These are phyloP conservation scores for Fusarium hostae DNA, from an alignment of 2,329 filamentous ascomycete species.

Conservation along the genomic window DNA sequence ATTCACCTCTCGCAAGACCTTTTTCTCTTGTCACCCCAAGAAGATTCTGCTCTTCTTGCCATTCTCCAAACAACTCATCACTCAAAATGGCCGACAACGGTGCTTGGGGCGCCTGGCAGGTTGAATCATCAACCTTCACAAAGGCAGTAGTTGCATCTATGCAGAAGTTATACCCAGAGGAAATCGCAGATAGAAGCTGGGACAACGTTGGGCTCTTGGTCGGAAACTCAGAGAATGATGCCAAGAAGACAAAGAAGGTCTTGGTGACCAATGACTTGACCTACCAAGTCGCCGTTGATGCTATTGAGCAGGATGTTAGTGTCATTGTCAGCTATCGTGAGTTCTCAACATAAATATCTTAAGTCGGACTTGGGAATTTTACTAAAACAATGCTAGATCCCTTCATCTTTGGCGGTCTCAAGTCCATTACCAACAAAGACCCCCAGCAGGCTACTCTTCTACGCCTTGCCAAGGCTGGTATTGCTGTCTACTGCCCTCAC, in stretches of 20 bases:
- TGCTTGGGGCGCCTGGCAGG: slow-evolving; percentile 55
- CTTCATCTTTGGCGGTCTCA: slow-evolving; percentile 94
- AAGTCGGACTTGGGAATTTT: not conserved
- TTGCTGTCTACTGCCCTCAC: slow-evolving; percentile 96
- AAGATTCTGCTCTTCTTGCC: slow-evolving; percentile 39
- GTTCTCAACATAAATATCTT: slow-evolving; percentile 3
- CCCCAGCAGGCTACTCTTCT: slow-evolving; percentile 89
- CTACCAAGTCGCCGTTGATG: slow-evolving; percentile 87
- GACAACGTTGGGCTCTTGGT: slow-evolving; percentile 93
- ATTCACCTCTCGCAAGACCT: not conserved
- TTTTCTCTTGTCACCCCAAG: not conserved
- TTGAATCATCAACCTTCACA: slow-evolving; percentile 56
- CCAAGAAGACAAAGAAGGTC: slow-evolving; percentile 51
- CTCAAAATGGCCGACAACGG: slow-evolving; percentile 45
- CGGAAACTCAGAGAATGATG: slow-evolving; percentile 54
- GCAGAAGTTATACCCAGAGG: slow-evolving; percentile 88
- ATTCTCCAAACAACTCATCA: not conserved
- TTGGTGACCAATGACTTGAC: slow-evolving; percentile 88
- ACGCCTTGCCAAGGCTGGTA: slow-evolving; percentile 82
- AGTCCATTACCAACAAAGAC: slow-evolving; percentile 85
- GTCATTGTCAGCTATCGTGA: slow-evolving; percentile 90
- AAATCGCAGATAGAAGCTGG: slow-evolving; percentile 88
- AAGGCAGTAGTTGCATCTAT: slow-evolving; percentile 79
- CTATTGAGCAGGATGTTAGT: slow-evolving; percentile 78
- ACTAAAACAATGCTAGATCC: slow-evolving; percentile 70